A percentile compares a stretch with the other conserved stretches of the same genome.
phyloP scores from a whole-genome alignment of 352 stramenopile genomes.

The Globisporangium irregulare region DNA sequence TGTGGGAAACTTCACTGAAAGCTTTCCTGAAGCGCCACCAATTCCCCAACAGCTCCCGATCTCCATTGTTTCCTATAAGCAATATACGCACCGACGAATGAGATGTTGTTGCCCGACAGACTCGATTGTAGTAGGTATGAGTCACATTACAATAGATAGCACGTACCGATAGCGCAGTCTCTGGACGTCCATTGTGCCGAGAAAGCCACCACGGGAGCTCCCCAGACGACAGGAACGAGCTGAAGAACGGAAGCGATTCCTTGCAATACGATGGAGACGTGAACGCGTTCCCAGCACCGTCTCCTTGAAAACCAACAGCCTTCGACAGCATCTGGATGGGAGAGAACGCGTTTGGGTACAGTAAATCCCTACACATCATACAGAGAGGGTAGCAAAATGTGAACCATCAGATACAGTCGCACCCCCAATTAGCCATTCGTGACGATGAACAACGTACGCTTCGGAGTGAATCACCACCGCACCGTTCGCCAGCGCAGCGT shows the following conservation, averaged over 20 bases:
- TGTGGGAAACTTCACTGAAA: conserved; percentile 72
- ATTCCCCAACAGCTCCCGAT: conserved; percentile 85
- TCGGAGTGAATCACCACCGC: conserved; percentile 55
- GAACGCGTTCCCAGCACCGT: conserved; percentile 28
- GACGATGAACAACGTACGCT: conserved; percentile 26
- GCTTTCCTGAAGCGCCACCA: conserved; percentile 42
- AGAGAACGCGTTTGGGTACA: conserved; percentile 33
- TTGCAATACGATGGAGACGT: conserved; percentile 58
- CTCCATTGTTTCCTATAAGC: conserved; percentile 70
- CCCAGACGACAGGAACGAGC: conserved; percentile 37
- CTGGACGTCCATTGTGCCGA: conserved; percentile 64
- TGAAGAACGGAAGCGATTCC: conserved; percentile 33
- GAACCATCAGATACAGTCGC: neutral
- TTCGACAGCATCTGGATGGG: conserved; percentile 28
- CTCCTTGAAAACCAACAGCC: conserved; percentile 30
- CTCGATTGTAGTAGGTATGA: neutral
- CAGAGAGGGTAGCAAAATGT: neutral
- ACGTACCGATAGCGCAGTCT: conserved; percentile 76
- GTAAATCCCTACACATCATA: conserved; percentile 45
- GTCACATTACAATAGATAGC: neutral
- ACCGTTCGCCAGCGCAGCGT: conserved; percentile 66
- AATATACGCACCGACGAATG: neutral
- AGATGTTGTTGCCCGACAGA: too few relatives aligned
- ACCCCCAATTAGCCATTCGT: neutral
- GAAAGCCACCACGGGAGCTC: conserved; percentile 75